Conservation (phyloP, 2,329 filamentous ascomycete species). For the Aspergillus brasiliensis region DNA sequence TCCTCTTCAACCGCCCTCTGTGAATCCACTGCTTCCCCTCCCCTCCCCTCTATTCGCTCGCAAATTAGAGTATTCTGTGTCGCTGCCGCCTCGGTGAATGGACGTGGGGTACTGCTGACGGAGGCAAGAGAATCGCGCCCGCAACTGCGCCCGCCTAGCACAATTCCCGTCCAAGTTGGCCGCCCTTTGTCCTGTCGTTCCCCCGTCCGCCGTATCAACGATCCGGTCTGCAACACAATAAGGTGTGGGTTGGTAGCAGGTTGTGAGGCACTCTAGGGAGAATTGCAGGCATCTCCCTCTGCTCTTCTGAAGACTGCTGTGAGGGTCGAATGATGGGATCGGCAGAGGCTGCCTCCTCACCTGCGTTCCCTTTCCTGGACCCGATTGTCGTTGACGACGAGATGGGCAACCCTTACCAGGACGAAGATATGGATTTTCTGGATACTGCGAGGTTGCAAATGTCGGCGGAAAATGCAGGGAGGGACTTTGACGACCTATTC, state of each 20-base stretch:
- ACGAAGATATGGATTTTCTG: conserved; percentile 48
- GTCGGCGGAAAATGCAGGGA: conserved; percentile 38
- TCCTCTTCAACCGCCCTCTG: conserved; percentile 3
- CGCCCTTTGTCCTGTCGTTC: neutral
- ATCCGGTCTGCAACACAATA: neutral
- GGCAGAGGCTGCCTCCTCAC: conserved; percentile 37
- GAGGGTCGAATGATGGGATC: conserved; percentile 39
- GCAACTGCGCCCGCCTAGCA: conserved; percentile 4
- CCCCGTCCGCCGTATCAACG: neutral
- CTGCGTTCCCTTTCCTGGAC: conserved; percentile 41
- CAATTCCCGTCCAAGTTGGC: neutral
- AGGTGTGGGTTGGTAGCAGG: conserved; percentile 2
- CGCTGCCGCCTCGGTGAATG: neutral
- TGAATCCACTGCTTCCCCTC: neutral
- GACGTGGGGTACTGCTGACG: neutral
- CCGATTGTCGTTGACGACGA: conserved; percentile 48
- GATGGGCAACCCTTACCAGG: conserved; percentile 44
- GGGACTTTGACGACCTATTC: conserved; percentile 48
- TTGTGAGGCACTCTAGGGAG: conserved; percentile 10
- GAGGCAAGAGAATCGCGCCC: conserved; percentile 4
- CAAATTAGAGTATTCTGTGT: neutral
- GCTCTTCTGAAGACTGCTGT: conserved; percentile 2
- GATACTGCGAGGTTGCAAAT: conserved; percentile 42
- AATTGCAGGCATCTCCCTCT: conserved; percentile 13
- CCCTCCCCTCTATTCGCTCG: neutral